phyloP scores from a whole-genome alignment of 495 filamentous ascomycete genomes.

The Rhizodiscina lignyota region DNA sequence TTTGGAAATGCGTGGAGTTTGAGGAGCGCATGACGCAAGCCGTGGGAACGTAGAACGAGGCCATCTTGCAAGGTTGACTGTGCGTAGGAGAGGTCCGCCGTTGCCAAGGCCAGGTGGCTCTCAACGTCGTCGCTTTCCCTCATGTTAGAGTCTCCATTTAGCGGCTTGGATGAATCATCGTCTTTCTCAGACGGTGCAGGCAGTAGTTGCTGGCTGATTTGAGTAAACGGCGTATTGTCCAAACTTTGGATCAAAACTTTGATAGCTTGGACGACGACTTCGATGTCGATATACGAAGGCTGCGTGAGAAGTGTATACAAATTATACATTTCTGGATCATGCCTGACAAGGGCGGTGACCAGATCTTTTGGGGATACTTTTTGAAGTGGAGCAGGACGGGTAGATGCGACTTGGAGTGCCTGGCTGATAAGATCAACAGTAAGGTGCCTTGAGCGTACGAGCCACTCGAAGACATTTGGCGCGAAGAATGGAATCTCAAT shows the following conservation, averaged over 20 bases:
- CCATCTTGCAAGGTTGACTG: slow-evolving; percentile 18
- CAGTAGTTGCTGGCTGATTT: too few species aligned
- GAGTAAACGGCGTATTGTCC: too few species aligned
- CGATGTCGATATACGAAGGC: slow-evolving; percentile 19
- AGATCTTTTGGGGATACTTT: slow-evolving; percentile 16
- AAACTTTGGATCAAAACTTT: slow-evolving; percentile 20
- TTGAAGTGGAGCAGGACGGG: background rate
- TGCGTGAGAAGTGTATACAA: slow-evolving; percentile 10
- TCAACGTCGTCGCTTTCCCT: too few species aligned
- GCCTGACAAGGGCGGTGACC: slow-evolving; percentile 17
- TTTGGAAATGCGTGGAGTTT: slow-evolving; percentile 49
- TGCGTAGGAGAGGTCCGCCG: slow-evolving; percentile 18
- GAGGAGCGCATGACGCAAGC: slow-evolving; percentile 29
- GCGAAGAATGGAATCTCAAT: slow-evolving; percentile 16
- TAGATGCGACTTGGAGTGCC: slow-evolving; percentile 5
- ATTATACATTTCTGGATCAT: slow-evolving; percentile 19
- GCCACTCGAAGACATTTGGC: slow-evolving; percentile 21
- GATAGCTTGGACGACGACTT: slow-evolving; percentile 28
- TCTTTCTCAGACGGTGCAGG: too few species aligned
- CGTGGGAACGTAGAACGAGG: slow-evolving; percentile 11
- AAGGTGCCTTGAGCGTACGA: slow-evolving; percentile 17
- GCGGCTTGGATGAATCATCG: too few species aligned
- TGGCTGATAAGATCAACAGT: slow-evolving; percentile 11
- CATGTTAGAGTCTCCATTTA: too few species aligned
- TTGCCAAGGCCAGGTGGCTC: too few species aligned